These are phyloP conservation scores for Fusarium denticulatum DNA, from an alignment of 2,329 filamentous ascomycete genomes.

Conservation along the genomic window DNA sequence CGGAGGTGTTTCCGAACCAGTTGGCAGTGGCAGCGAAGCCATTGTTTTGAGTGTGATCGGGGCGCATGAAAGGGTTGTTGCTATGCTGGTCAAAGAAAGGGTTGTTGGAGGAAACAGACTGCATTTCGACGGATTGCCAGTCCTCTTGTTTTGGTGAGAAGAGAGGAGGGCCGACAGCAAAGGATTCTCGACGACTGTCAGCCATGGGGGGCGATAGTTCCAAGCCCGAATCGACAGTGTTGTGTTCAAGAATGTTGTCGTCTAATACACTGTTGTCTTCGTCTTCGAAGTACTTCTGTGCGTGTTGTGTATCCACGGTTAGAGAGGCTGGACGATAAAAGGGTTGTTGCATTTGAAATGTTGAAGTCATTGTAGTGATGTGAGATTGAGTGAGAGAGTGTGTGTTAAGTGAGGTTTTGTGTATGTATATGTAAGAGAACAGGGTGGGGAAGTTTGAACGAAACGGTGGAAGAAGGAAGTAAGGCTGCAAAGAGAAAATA, in stretches of 20 bases:
- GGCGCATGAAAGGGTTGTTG: constrained; percentile 75
- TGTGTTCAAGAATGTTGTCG: constrained; percentile 69
- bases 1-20: constrained; percentile 63
- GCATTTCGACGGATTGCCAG: constrained; percentile 73
- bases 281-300: constrained; percentile 68
- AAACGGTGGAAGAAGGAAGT: constrained; percentile 28
- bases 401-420: constrained; percentile 25
- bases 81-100: constrained; percentile 67
- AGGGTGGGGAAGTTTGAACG: constrained; percentile 23
- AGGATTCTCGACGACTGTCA: constrained; percentile 71
- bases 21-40: constrained; percentile 54
- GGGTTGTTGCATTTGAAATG: constrained; percentile 58
- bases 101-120: constrained; percentile 71
- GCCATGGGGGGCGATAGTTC: constrained; percentile 72
- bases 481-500: constrained; percentile 35
- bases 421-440: constrained; percentile 23
- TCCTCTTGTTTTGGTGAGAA: constrained; percentile 73
- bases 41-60: constrained; percentile 61
- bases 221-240: constrained; percentile 67
- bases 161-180: constrained; percentile 64
- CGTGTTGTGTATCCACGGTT: constrained; percentile 63
- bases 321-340: constrained; percentile 62
- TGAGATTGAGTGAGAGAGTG: constrained; percentile 38
- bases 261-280: constrained; percentile 69
- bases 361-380: constrained; percentile 58